These are phyloP conservation scores for Boletus edulis DNA, from an alignment of 768 basidiomycete species.

Conservation along the genomic window DNA sequence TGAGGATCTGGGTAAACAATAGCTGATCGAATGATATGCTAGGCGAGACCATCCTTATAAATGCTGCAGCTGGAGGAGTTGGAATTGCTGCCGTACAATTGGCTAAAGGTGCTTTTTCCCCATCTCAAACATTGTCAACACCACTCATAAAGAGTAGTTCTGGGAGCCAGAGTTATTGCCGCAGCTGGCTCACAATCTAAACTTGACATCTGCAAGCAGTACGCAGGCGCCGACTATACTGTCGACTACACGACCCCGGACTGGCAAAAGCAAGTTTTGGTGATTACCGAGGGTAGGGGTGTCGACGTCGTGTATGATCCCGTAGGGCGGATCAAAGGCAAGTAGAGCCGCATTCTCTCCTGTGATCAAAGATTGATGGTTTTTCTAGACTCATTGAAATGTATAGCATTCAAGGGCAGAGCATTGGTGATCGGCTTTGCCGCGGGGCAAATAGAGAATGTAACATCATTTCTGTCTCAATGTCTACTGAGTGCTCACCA, in stretches of 20 bases:
- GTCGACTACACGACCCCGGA: slow-evolving; percentile 74
- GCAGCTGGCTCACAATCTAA: slow-evolving; percentile 82
- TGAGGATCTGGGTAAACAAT: neutral
- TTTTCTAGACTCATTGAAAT: slow-evolving; percentile 74
- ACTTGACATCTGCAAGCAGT: slow-evolving; percentile 68
- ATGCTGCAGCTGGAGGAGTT: slow-evolving; percentile 95
- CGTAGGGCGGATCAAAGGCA: slow-evolving; percentile 73
- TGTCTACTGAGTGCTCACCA: slow-evolving; percentile 2
- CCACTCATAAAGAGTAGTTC: slow-evolving; percentile 42
- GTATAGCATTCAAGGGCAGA: slow-evolving; percentile 92
- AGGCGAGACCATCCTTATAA: slow-evolving; percentile 92
- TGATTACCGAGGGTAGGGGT: slow-evolving; percentile 80
- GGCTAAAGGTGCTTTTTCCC: slow-evolving; percentile 65
- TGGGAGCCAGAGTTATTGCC: slow-evolving; percentile 94
- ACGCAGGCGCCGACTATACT: slow-evolving; percentile 80
- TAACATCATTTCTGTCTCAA: neutral
- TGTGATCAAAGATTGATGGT: neutral
- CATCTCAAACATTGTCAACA: neutral
- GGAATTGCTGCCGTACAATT: slow-evolving; percentile 91
- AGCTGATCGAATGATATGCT: slow-evolving; percentile 5
- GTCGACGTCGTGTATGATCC: slow-evolving; percentile 88
- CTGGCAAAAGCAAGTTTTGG: slow-evolving; percentile 90
- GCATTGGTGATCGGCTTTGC: slow-evolving; percentile 84
- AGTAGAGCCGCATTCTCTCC: neutral
- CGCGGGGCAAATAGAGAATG: slow-evolving; percentile 24